Evolutionary conservation across 345 rosid species (phyloP).

Genomic region (Boechera divaricarpa): DNA sequence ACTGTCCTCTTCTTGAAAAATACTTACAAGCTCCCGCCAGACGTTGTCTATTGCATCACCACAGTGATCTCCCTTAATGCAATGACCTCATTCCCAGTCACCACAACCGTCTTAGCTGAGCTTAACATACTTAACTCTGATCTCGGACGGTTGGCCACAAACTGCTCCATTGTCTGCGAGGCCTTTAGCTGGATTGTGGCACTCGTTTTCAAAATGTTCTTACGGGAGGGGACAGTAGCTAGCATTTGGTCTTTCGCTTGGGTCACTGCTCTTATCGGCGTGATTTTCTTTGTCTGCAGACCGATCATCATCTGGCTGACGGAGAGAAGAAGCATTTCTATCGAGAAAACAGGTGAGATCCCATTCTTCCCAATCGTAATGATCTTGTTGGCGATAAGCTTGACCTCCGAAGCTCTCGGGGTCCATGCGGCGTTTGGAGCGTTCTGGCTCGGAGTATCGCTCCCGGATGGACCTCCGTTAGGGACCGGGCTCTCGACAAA

Average conservation of each 20-base stretch:
- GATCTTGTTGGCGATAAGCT: slow-evolving; percentile 30
- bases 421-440: slow-evolving; percentile 50
- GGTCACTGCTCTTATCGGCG: neutral
- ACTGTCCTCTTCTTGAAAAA: slow-evolving; percentile 29
- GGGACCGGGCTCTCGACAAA: slow-evolving; percentile 44
- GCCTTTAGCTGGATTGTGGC: slow-evolving; percentile 35
- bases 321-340: slow-evolving; percentile 22
- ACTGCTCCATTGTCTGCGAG: slow-evolving; percentile 46
- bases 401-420: slow-evolving; percentile 36
- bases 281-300: slow-evolving; percentile 27
- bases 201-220: slow-evolving; percentile 28
- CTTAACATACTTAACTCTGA: slow-evolving; percentile 49
- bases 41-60: slow-evolving; percentile 30
- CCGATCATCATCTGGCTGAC: slow-evolving; percentile 44
- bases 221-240: slow-evolving; percentile 16
- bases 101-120: slow-evolving; percentile 45
- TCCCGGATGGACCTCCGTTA: slow-evolving; percentile 48
- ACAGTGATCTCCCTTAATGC: slow-evolving; percentile 39
- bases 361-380: slow-evolving; percentile 38
- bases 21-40: slow-evolving; percentile 7
- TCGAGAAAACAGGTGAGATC: slow-evolving; percentile 30
- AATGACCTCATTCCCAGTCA: slow-evolving; percentile 48
- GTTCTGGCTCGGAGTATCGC: slow-evolving; percentile 47
- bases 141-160: slow-evolving; percentile 48
- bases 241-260: slow-evolving; percentile 33